phyloP scores from a whole-genome alignment of 192 early-diverging fungal species.

The Rhizophagus clarus region DNA sequence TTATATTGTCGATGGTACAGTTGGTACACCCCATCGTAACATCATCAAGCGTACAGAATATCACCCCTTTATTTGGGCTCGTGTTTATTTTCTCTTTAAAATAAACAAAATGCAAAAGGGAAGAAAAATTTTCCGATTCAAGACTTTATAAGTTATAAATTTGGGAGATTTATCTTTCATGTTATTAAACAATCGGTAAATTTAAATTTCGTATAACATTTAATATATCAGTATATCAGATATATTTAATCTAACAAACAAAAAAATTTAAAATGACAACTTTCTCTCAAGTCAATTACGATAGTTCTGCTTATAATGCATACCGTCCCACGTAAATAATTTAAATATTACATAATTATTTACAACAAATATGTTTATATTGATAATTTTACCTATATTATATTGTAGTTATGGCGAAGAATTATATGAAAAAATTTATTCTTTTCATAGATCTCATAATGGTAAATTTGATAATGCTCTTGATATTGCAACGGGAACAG shows the following conservation, averaged over 20 bases:
- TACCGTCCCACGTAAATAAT: constrained; percentile 35
- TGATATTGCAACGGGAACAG: constrained; percentile 62
- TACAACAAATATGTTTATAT: too few relatives aligned
- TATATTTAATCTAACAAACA: neutral
- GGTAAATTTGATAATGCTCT: constrained; percentile 46
- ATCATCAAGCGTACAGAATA: too few relatives aligned
- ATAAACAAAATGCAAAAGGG: too few relatives aligned
- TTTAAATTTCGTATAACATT: neutral
- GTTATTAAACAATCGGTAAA: neutral
- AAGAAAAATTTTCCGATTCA: too few relatives aligned
- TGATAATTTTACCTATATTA: too few relatives aligned
- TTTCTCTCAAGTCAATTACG: constrained; percentile 36
- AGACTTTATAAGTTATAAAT: too few relatives aligned
- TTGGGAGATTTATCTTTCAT: too few relatives aligned
- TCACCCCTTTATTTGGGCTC: too few relatives aligned
- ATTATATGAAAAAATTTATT: constrained; percentile 47
- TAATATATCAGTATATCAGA: neutral
- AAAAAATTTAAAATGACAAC: constrained; percentile 36
- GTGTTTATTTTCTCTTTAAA: too few relatives aligned
- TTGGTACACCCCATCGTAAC: too few relatives aligned
- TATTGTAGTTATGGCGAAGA: constrained; percentile 32
- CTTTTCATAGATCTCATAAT: constrained; percentile 43
- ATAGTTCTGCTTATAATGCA: constrained; percentile 42
- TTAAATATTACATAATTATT: neutral
- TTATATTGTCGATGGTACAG: too few relatives aligned